These are phyloP conservation scores for Pythium myriotylum DNA, from an alignment of 352 stramenopile genomes.

Conservation along the genomic window DNA sequence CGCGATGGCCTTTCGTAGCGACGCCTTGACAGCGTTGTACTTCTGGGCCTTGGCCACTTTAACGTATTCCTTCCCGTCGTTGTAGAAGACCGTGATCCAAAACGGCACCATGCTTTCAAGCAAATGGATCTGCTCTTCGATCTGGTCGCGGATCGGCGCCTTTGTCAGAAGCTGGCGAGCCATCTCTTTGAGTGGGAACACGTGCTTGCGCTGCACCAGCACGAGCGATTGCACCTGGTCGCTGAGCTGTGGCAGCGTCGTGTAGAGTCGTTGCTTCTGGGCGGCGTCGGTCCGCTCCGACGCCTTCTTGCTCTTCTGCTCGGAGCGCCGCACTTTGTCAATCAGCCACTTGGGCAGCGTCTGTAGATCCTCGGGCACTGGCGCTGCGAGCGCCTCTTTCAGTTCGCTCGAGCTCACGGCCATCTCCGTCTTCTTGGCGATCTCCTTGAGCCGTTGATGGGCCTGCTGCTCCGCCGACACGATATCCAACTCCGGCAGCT, in stretches of 20 bases:
- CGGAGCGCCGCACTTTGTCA: slow-evolving; percentile 66
- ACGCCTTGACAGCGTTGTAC: slow-evolving; percentile 70
- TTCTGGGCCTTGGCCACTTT: slow-evolving; percentile 57
- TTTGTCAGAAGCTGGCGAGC: slow-evolving; percentile 35
- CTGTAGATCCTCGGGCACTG: slow-evolving; percentile 67
- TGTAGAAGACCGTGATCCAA: slow-evolving; percentile 69
- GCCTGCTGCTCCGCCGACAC: slow-evolving; percentile 15
- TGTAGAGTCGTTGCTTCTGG: slow-evolving; percentile 47
- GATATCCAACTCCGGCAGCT: slow-evolving; percentile 25
- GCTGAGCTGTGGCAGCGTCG: slow-evolving; percentile 70
- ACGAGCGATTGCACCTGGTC: slow-evolving; percentile 78
- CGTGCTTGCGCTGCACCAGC: slow-evolving; percentile 62
- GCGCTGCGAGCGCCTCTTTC: slow-evolving; percentile 50
- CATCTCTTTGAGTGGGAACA: slow-evolving; percentile 58
- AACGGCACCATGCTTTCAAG: slow-evolving; percentile 72
- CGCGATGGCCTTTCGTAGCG: slow-evolving; percentile 53
- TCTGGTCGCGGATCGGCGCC: slow-evolving; percentile 32
- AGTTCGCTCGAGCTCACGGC: slow-evolving; percentile 37
- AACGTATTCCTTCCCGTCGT: slow-evolving; percentile 70
- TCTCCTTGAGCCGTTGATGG: slow-evolving; percentile 15
- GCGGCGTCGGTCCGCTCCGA: slow-evolving; percentile 45
- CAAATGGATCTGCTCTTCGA: slow-evolving; percentile 72
- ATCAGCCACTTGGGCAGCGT: slow-evolving; percentile 78
- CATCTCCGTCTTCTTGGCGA: slow-evolving; percentile 13
- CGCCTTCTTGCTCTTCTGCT: slow-evolving; percentile 45